These are phyloP conservation scores for Kwoniella mangroviensis DNA, from an alignment of 768 basidiomycete genomes.

Conservation along the genomic window DNA sequence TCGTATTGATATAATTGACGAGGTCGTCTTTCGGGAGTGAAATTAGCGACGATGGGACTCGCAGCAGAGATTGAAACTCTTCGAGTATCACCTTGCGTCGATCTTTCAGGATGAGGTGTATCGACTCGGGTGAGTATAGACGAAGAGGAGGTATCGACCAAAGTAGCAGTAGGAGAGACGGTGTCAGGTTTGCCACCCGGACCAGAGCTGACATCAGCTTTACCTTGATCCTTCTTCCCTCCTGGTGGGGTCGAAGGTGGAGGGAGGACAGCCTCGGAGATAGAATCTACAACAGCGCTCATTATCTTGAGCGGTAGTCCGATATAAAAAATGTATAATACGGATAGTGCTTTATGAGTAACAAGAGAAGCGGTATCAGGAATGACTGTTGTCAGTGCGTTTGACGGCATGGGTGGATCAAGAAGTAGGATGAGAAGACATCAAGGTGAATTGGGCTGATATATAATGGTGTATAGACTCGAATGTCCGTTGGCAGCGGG, in stretches of 20 bases:
- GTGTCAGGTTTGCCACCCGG: not conserved
- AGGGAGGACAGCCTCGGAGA: conserved; percentile 10
- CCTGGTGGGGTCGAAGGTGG: not conserved
- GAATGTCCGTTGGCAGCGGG: not conserved
- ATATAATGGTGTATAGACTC: not conserved
- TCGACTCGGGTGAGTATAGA: conserved; percentile 1
- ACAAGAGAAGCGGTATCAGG: conserved; percentile 13
- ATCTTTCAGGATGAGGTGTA: conserved; percentile 20
- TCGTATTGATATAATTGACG: not conserved
- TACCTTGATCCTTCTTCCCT: not conserved
- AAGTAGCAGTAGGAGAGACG: not conserved
- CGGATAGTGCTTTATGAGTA: conserved; percentile 8
- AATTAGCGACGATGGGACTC: conserved; percentile 15
- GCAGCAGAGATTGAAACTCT: conserved; percentile 17
- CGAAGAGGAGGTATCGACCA: conserved; percentile 1
- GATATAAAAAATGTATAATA: conserved; percentile 19
- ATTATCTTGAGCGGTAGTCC: conserved; percentile 21
- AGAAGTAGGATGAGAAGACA: not conserved
- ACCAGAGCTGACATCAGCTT: conserved; percentile 1
- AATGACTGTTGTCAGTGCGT: not conserved
- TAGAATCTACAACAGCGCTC: conserved; percentile 16
- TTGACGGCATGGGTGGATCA: conserved; percentile 10
- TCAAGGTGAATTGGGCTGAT: not conserved
- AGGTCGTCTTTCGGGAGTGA: not conserved
- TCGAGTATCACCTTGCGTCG: not conserved